Conservation (phyloP, 2,329 filamentous ascomycete genomes). For the Sodiomyces alkalinus region DNA sequence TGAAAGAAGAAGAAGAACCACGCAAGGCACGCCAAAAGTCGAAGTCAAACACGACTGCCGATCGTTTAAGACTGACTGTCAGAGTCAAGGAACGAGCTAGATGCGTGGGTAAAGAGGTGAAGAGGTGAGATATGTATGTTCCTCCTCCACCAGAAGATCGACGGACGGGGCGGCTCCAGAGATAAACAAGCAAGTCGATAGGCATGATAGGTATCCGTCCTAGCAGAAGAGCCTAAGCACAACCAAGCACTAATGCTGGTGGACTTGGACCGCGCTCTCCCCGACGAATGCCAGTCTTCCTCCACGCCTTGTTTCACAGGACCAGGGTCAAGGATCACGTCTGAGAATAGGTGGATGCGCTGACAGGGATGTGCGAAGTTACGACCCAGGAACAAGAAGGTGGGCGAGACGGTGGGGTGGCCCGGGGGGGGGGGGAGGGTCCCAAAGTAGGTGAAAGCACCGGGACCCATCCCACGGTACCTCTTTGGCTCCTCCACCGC, state of each 20-base stretch:
- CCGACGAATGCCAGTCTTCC: slow-evolving; percentile 14
- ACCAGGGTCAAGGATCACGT: slow-evolving; percentile 13
- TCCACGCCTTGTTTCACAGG: slow-evolving; percentile 32
- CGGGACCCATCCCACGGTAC: no score
- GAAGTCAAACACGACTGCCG: slow-evolving; percentile 15
- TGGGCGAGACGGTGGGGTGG: slow-evolving; percentile 15
- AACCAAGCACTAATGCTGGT: no score
- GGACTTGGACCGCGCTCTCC: slow-evolving; percentile 4
- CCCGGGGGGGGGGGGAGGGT: no score
- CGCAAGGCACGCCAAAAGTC: slow-evolving; percentile 21
- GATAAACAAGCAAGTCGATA: slow-evolving; percentile 25
- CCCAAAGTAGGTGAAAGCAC: no score
- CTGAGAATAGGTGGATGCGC: slow-evolving; percentile 14
- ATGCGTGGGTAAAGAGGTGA: slow-evolving; percentile 25
- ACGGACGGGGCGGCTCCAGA: no score
- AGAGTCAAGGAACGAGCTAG: slow-evolving; percentile 18
- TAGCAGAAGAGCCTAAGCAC: no score
- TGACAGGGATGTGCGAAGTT: slow-evolving; percentile 5
- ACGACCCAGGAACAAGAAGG: slow-evolving; percentile 15
- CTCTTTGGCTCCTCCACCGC: no score
- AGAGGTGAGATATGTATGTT: slow-evolving; percentile 37
- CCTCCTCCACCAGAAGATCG: no score
- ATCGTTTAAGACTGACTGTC: slow-evolving; percentile 20
- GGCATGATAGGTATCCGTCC: no score
- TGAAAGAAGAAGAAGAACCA: slow-evolving; percentile 29